Base-by-base conservation (phyloP, 768 basidiomycete genomes). In the Thelephora ganbajun region DNA sequence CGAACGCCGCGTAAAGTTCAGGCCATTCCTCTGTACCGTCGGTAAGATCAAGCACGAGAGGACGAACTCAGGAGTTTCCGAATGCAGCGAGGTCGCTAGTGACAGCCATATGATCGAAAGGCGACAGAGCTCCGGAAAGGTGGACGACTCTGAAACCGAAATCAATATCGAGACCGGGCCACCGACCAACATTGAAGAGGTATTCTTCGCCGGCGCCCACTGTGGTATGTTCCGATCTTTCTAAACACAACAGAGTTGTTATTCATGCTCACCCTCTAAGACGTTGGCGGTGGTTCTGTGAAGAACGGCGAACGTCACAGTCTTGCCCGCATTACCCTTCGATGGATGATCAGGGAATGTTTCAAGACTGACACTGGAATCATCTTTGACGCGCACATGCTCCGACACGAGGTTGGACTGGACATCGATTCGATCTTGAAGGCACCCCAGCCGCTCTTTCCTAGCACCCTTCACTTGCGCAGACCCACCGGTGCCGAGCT, bases 341-440 rank as follows among this genome's bases (percentile, higher is more conserved):
- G 60, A 5, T 80, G 83, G 82, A 83, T 84, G 80, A 66, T 85
- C 49, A 73, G 81, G 35, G 72, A 85, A 56, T 74, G 72, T 51
- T 78, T 83, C 68, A 66, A 65, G 44, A 57, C 70, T 6, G 56
- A 76, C 2, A 68, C 68, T 1, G 80, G 80, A 0, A 78, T 83
- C 51, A 63, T 79, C 54, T 83, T 83, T 63, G 61, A 71, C 16
- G 53, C 65, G 1, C 65, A 67, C 19, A 64, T 62, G 16, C 63
- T 80, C 35, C 59, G 59, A 14, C 49, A 57, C 39, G 30, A 30
- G 14, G 30, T 47, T 33, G 18, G 39, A 23, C 36, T 39, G 58
- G 58, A 39, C 65, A 67, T 14, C 60, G 60, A 16, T 66, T 30
- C 26, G 5, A 30, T 30, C 4, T n/a, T n/a, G 26, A 30, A 30